Evolutionary conservation across 2,329 filamentous ascomycete species (phyloP), one percentile per base, ranked within the genome.

Genomic region (Neoscytalidium dimidiatum): DNA sequence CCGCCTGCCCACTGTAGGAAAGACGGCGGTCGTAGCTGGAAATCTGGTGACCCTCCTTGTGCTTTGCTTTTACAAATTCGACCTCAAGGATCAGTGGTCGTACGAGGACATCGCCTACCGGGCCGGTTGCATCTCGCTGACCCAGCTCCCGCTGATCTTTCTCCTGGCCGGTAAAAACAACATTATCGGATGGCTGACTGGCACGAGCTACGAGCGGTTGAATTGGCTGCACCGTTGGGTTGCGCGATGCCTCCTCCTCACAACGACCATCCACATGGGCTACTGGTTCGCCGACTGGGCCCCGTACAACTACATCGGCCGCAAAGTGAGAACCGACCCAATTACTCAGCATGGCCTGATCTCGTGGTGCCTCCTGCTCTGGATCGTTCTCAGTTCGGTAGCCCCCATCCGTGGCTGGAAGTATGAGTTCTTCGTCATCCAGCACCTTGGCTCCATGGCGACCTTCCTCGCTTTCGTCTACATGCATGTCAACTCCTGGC

Each of bases 221-320:
- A 91, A 90, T 73, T 92, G 89, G 89, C 76, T 91, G 61, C 90
- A 92, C 71, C 84, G 90, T 66, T 92, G 90, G 89, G 85, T 88
- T 9, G 88, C 86, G 3, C 84, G 90, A 66, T 89, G 87, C 64
- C 85, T 92, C 78, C 84, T 92, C 38, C 78, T 91, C 17, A 90
- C 87, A 0, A 86, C 86, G 1, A 88, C 88, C 0, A 82, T 91
- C 3, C 90, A 92, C 70, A 88, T 90, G 66, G 90, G 86, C 69
- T 86, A 90, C 73, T 92, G 91, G 73, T 88, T 87, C 77, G 79
- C 80, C 2, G 84, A 88, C 71, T 92, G 89, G 87, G 82, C 83
- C 28, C 79, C 79, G 11, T 85, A 85, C 64, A 83, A 86, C 63
- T 86, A 89, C 65, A 81, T 90, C 31, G 76, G 84, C 44, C 77